Conservation (phyloP, 1,139 yeast species). For the Zygosaccharomyces sapae region DNA sequence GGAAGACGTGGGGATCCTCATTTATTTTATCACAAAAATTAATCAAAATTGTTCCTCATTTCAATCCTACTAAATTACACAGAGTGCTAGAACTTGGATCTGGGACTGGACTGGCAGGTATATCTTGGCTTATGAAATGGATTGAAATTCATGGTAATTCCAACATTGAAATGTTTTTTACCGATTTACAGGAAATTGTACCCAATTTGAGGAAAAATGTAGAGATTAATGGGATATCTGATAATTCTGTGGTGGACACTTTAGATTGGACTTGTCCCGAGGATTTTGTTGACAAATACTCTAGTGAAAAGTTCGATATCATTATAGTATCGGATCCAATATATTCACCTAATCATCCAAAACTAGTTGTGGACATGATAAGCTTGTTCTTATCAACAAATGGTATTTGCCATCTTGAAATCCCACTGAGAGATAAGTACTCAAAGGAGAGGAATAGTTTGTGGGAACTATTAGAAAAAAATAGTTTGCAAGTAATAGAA, state of each 20-base stretch:
- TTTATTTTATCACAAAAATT: constrained; percentile 56
- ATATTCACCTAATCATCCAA: constrained; percentile 78
- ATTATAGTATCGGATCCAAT: constrained; percentile 82
- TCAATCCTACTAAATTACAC: constrained; percentile 25
- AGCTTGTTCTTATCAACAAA: constrained; percentile 39
- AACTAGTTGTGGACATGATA: constrained; percentile 61
- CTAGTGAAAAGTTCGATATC: constrained; percentile 45
- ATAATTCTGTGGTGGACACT: constrained; percentile 42
- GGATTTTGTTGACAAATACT: constrained; percentile 36
- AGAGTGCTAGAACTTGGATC: constrained; percentile 77
- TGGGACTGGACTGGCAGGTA: constrained; percentile 90
- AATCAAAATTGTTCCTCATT: constrained; percentile 16
- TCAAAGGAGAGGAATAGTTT: constrained; percentile 58
- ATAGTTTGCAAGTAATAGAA: constrained; percentile 33
- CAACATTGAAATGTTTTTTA: constrained; percentile 53
- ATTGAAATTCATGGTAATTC: constrained; percentile 29
- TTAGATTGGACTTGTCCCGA: constrained; percentile 75
- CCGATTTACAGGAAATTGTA: constrained; percentile 77
- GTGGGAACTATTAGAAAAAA: constrained; percentile 49
- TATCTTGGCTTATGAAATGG: constrained; percentile 46
- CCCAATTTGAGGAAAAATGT: constrained; percentile 62
- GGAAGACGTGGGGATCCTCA: constrained; percentile 96
- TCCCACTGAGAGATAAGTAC: constrained; percentile 68
- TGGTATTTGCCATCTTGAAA: constrained; percentile 57
- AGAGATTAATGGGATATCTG: constrained; percentile 43